Evolutionary conservation across 805 yeast genomes (phyloP), one percentile per base, ranked within the genome.

Genomic region (Myxozyma mucilagina): DNA sequence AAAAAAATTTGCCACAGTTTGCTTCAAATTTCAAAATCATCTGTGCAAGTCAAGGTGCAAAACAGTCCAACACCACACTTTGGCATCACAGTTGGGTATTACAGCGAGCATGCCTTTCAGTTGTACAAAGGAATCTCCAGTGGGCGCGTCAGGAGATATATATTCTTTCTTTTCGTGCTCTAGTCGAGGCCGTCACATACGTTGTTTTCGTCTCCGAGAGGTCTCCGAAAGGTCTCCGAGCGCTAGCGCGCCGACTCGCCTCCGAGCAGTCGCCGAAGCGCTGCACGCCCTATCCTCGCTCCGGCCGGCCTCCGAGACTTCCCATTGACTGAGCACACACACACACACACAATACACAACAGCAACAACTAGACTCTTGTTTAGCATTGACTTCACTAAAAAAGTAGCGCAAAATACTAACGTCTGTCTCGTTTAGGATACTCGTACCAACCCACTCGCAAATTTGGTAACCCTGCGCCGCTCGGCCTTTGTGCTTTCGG

Each of bases 391-490:
- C 34, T 35, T 11, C 29, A n/a, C n/a, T n/a, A n/a, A 2, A 18
- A 13, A 20, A 24, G 14, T 13, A 7, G 38, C 41, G 41, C 16
- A 7, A 3, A 24, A 20, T 24, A n/a, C 54, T 50, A 50, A 50
- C 54, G 7, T 20, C 20, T 35, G 14, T 45, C 36, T 45, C 36
- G 38, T 24, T 36, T 39, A 50, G 54, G 54, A 38, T 50, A 50
- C 43, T 8, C 54, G 5, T 13, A 44, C 39, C 34, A 83, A 4
- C 81, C 93, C 14, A 71, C 76, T 8, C 85, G 86, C 68, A 79
- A 80, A 65, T 79, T 85, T 67, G 89, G 83, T 49, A 85, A 84
- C 70, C 87, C 89, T 13, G 86, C 86, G 39, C 87, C 89, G 7
- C 73, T 85, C 44, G 90, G 89, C 9, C 71, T 86, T 52, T 74